A percentile compares a stretch with the other conserved stretches of the same genome.
These are phyloP conservation scores for Aurifilum marmelostoma DNA, from an alignment of 2,329 filamentous ascomycete species.

Conservation along the genomic window DNA sequence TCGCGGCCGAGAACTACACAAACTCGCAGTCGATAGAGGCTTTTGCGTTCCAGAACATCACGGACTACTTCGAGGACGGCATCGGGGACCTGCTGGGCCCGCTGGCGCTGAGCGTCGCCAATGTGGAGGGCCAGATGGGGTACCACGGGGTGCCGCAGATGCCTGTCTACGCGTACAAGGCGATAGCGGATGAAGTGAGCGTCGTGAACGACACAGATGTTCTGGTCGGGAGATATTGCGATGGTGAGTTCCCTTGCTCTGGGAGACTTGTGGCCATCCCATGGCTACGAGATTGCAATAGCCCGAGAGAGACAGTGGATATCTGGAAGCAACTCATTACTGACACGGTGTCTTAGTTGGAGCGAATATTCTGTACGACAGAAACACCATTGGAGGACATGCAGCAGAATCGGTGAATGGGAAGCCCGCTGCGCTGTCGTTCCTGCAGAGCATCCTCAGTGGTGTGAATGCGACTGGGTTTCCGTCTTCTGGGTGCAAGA, in stretches of 20 bases:
- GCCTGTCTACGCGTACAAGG: slow-evolving; percentile 55
- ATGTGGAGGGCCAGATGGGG: slow-evolving; percentile 37
- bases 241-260: slow-evolving; percentile 22
- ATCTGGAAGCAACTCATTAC: too few species aligned
- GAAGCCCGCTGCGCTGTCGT: slow-evolving; percentile 17
- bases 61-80: slow-evolving; percentile 37
- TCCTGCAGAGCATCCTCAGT: slow-evolving; percentile 18
- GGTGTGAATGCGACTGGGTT: slow-evolving; percentile 20
- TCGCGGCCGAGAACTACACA: slow-evolving; percentile 31
- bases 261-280: too few species aligned
- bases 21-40: slow-evolving; percentile 25
- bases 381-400: slow-evolving; percentile 50
- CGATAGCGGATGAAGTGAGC: slow-evolving; percentile 49
- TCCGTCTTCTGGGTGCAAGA: slow-evolving; percentile 17
- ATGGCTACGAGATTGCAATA: background rate
- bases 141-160: slow-evolving; percentile 47
- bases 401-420: slow-evolving; percentile 33
- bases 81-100: slow-evolving; percentile 32
- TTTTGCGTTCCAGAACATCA: slow-evolving; percentile 35
- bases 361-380: slow-evolving; percentile 47
- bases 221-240: slow-evolving; percentile 47
- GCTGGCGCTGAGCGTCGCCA: slow-evolving; percentile 34
- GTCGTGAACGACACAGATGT: slow-evolving; percentile 47
- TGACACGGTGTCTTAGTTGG: slow-evolving; percentile 32
- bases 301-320: background rate